Base-by-base conservation (phyloP, 768 basidiomycete genomes). In the Mycena olivaceomarginata region DNA sequence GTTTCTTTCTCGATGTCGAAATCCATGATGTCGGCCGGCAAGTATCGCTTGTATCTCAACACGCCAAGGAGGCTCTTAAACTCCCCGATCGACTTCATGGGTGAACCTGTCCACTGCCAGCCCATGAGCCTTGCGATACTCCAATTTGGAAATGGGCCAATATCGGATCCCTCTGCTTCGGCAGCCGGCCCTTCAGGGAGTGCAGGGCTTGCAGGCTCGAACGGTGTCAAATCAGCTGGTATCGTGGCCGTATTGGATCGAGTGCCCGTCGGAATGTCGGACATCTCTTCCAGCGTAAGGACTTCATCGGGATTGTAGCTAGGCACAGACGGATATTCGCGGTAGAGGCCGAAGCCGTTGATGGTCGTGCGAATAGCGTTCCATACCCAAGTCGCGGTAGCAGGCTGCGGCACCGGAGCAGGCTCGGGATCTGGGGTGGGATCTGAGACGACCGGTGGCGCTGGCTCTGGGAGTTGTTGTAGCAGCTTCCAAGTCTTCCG, bases 401-500 rank as follows among this genome's bases (percentile, higher is more conserved):
- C 15, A 48, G 2, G n/a, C 9, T 11, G 43, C 15, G 43, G 43
- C 43, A 3, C 43, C 11, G 43, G 43, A 3, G 1, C 43, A 11
- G 43, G 43, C 43, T 11, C 43, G 15, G 43, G 43, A 45, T 45
- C 43, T 11, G 43, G 43, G 43, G 11, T 45, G 9, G 43, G 43
- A 45, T 45, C 15, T 10, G 18, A 65, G 48, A 45, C 5, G 64
- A 65, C 11, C 67, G 64, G 11, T 69, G 77, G 46, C 1, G 37
- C 46, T 6, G 69, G 69, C 41, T 71, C 70, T 16, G 79, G 80
- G n/a, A 78, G 74, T 37, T 74, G 77, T 31, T 81, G 67, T 1
- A 81, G 68, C 5, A 79, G 69, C 65, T 81, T 81, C 79, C 80
- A 81, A 8, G 79, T 81, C 62, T 56, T 70, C 2, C 77, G 68